Evolutionary conservation across 2,329 filamentous ascomycete genomes (phyloP), one percentile per base, ranked within the genome.

Genomic region (Aspergillus candidus): DNA sequence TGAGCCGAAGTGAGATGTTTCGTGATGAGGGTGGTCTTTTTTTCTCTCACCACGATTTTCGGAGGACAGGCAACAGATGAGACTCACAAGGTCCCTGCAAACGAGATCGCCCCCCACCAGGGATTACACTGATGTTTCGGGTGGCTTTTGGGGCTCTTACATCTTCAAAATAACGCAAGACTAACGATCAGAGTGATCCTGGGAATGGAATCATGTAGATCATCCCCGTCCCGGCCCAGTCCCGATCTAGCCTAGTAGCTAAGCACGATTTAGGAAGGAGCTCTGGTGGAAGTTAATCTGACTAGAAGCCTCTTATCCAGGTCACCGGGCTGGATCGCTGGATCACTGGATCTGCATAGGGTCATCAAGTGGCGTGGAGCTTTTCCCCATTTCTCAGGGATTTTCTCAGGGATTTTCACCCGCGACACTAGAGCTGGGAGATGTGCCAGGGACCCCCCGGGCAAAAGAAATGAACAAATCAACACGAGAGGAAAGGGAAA

Each of bases 81-180:
- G 32, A 35, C 7, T 27, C 22, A 27, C 38, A 15, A n/a, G 38
- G 17, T 30, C 29, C 15, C 37, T 44, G 46, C 53, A 57, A 56
- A 55, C 50, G 49, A 45, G 42, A 22, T 29, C 37, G 17, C 27
- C 32, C 35, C 40, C 42, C 14, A 32, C 4, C 22, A 27, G 22
- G 32, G 33, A 49, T 49, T 43, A 49, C 49, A 43, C 48, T 44
- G 44, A 45, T 51, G 52, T 52, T 47, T 54, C 51, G 38, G 48
- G 34, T 46, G 46, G 34, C 39, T 38, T 43, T 27, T 10, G 37
- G 40, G 22, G 35, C 38, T 39, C 18, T 39, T 35, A 39, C 33
- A 35, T 43, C 38, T 41, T 27, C 22, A 27, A 27, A 27, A 27
- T 8, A 27, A 8, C 22, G 22, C 36, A 44, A 39, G 15, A 38